Base-by-base conservation (phyloP, 176 grass and related monocot genomes). In the Eremochloa ophiuroides region DNA sequence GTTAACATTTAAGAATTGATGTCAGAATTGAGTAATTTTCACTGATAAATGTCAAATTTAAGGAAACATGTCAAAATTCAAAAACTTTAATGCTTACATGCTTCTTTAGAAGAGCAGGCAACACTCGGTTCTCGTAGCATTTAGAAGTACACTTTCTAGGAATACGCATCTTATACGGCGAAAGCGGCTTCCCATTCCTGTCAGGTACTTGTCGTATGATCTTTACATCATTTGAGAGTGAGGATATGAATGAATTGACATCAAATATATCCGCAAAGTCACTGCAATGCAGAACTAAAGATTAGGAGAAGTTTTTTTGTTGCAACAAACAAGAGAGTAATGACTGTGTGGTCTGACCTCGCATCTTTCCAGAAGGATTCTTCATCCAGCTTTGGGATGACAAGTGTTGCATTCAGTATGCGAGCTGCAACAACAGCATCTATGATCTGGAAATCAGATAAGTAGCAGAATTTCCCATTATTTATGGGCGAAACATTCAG, bases 351-450 rank as follows among this genome's bases (percentile, higher is more conserved):
- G 8, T 62, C 18, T 56, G 7, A 96, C 97, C 97, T 99, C 26
- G 60, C 87, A 59, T 99, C 97, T 39, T 88, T 91, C 97, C 97
- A 99, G 89, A 95, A 99, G 70, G 97, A 99, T 87, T 85, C 84
- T 86, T 91, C 86, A 74, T 99, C 97, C 14, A 99, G 82, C 22
- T 82, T 87, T 61, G 97, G 97, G 44, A 99, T 85, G 20, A 96
- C 87, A 67, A 99, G 97, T 77, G 93, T 99, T 76, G 93, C 91
- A 79, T 93, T 96, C 72, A 99, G 82, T 66, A 99, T 91, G 31
- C 89, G 87, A 39, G 97, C 93, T 67, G 91, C 93, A 61, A 99
- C 87, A 83, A 99, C 93, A 80, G 82, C 97, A 90, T 99, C 97
- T 84, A 91, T 93, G 81, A 99, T 99, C 97, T 99, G 91, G 38